Percentiles rank a stretch among this genome's conserved stretches.
Evolutionary conservation across 2,329 filamentous ascomycete species (phyloP).

Genomic region (Colletotrichum filicis): DNA sequence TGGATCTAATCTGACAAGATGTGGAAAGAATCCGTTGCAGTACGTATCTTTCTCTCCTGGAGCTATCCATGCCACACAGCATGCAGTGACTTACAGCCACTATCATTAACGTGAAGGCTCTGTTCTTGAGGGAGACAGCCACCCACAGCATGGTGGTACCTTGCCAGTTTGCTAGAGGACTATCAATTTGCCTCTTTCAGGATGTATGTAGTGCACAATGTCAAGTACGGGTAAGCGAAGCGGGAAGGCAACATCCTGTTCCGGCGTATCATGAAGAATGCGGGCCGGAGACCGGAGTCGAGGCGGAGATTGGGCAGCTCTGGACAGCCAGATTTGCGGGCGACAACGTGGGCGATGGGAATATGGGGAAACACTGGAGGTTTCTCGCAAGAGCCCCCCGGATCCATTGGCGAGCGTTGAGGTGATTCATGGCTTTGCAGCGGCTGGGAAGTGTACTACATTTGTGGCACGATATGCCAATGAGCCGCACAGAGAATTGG

Average conservation of each 20-base stretch:
- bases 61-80: background rate
- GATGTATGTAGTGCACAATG: background rate
- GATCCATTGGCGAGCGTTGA: background rate
- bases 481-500: background rate
- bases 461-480: background rate
- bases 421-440: background rate
- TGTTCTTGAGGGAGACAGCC: background rate
- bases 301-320: background rate
- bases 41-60: too few relatives aligned
- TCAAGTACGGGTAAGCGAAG: background rate
- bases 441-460: background rate
- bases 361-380: background rate
- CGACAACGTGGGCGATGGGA: background rate
- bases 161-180: background rate
- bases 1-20: conserved; percentile 19
- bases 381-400: background rate
- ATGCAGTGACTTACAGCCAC: background rate
- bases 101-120: background rate
- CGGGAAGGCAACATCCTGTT: background rate
- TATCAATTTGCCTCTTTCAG: background rate
- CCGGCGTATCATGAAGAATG: background rate
- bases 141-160: background rate
- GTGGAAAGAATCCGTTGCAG: background rate
- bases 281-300: background rate
- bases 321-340: background rate